Conservation (phyloP, 225 moss, liverwort and hornwort genomes). For the Antitrichia curtipendula region DNA sequence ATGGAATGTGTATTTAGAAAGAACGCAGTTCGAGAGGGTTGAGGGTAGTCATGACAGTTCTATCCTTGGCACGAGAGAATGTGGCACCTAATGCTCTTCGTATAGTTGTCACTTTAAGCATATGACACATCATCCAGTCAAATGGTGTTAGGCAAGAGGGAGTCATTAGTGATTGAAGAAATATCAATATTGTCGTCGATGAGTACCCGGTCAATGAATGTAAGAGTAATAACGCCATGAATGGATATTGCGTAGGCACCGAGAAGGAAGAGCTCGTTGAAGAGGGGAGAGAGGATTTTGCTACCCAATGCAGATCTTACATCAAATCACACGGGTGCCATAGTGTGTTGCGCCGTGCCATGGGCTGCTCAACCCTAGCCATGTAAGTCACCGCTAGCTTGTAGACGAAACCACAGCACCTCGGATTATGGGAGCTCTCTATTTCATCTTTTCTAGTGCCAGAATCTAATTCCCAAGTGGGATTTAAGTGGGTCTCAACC, state of each 20-base stretch:
- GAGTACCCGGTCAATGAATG: neutral
- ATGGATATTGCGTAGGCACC: slow-evolving; percentile 30
- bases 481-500: neutral
- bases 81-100: neutral
- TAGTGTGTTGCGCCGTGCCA: slow-evolving; percentile 41
- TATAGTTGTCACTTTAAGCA: neutral
- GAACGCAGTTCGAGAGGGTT: neutral
- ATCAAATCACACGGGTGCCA: slow-evolving; percentile 16
- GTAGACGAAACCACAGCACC: neutral
- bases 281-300: slow-evolving; percentile 20
- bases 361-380: slow-evolving; percentile 28
- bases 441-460: neutral
- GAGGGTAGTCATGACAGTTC: neutral
- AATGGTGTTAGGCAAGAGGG: neutral
- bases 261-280: slow-evolving; percentile 25
- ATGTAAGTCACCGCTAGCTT: slow-evolving; percentile 5
- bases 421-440: neutral
- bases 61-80: neutral
- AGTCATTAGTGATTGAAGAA: neutral
- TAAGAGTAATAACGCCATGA: slow-evolving; percentile 7
- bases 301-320: slow-evolving; percentile 3
- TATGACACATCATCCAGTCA: neutral
- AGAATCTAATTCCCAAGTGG: neutral
- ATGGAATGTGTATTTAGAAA: neutral
- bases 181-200: neutral